Conservation (phyloP, 2,329 filamentous ascomycete genomes). For the Trichocomaceae sp. region DNA sequence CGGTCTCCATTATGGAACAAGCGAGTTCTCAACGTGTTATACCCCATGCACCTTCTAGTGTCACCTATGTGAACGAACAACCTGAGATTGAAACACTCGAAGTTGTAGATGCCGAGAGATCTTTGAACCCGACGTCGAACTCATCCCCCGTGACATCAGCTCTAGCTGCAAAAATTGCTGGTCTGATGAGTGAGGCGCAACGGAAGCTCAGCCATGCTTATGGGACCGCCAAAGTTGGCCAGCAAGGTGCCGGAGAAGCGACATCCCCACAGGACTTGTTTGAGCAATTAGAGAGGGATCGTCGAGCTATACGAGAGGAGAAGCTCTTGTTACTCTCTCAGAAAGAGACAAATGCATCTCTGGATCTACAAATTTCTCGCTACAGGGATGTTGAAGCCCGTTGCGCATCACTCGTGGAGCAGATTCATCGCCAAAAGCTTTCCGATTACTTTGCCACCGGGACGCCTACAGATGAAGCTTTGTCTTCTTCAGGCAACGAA, state of each 20-base stretch:
- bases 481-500: constrained; percentile 12
- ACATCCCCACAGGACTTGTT: constrained; percentile 37
- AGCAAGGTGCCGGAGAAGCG: constrained; percentile 43
- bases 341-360: constrained; percentile 30
- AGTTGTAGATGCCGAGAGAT: constrained; percentile 25
- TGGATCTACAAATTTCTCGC: constrained; percentile 33
- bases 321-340: constrained; percentile 29
- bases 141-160: constrained; percentile 60
- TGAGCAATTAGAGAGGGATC: constrained; percentile 39
- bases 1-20: constrained; percentile 72
- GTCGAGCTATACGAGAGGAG: constrained; percentile 38
- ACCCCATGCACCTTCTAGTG: constrained; percentile 65
- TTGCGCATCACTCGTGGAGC: constrained; percentile 41
- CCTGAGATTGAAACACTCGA: constrained; percentile 24
- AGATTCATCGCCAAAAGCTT: constrained; percentile 35
- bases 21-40: constrained; percentile 63
- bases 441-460: constrained; percentile 23
- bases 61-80: constrained; percentile 35
- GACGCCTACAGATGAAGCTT: constrained; percentile 14
- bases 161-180: constrained; percentile 62
- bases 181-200: constrained; percentile 65
- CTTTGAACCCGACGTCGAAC: constrained; percentile 31
- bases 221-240: constrained; percentile 58
- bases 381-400: constrained; percentile 31
- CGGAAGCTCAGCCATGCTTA: constrained; percentile 55